Evolutionary conservation across 1,284 basidiomycete species (phyloP).

Genomic region (Tetrapyrgos nigripes): DNA sequence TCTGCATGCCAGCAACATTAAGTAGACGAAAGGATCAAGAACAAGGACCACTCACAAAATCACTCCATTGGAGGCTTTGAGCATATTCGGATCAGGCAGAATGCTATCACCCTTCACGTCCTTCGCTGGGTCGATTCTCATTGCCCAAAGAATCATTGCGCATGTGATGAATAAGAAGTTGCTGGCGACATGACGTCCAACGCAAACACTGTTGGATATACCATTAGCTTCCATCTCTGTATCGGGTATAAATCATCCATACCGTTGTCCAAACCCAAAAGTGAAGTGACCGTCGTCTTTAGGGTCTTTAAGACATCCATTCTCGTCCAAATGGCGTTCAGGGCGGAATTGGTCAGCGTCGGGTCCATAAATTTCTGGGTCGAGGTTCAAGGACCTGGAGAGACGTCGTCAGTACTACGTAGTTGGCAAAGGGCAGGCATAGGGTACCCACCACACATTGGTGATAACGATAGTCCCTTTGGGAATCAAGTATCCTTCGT

Average conservation of each 20-base stretch:
- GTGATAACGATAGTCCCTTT: background rate
- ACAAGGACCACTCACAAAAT: no score
- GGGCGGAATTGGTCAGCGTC: slow-evolving; percentile 6
- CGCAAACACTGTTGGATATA: slow-evolving; percentile 8
- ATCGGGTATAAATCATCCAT: background rate
- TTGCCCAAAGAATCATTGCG: slow-evolving; percentile 8
- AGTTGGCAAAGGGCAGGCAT: background rate
- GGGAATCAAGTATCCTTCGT: slow-evolving; percentile 10
- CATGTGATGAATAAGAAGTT: slow-evolving; percentile 10
- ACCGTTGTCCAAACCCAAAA: slow-evolving; percentile 15
- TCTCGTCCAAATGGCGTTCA: slow-evolving; percentile 3
- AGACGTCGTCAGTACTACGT: background rate
- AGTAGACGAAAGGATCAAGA: background rate
- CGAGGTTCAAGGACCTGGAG: slow-evolving; percentile 10
- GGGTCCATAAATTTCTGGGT: background rate
- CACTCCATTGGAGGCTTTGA: no score
- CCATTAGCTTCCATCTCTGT: background rate
- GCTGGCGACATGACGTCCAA: slow-evolving; percentile 13
- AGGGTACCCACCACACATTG: slow-evolving; percentile 2
- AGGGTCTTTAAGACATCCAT: background rate
- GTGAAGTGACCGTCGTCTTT: slow-evolving; percentile 3
- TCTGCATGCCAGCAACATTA: background rate
- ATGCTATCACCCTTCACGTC: background rate
- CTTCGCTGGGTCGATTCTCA: slow-evolving; percentile 7
- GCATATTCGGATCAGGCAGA: background rate